Conservation (phyloP, 23 red algal species). For the Gracilaria vermiculophylla region DNA sequence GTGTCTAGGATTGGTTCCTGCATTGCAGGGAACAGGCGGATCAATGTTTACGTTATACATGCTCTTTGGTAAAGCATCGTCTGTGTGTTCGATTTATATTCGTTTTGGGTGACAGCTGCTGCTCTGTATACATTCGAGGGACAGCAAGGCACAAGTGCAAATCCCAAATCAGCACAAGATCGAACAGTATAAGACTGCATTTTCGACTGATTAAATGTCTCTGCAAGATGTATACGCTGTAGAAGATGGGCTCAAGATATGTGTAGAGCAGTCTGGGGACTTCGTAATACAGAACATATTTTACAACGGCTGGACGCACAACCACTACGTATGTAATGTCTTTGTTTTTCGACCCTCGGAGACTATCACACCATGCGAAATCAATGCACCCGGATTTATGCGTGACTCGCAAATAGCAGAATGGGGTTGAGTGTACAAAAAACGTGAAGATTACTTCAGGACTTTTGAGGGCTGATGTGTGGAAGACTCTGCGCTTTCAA, state of each 20-base stretch:
- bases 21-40: not conserved
- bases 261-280: not conserved
- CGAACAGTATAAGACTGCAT: not conserved
- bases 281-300: conserved; percentile 35
- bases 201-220: not conserved
- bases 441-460: not conserved
- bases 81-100: not conserved
- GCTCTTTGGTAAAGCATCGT: not conserved
- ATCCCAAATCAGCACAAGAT: not conserved
- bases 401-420: conserved; percentile 24
- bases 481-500: conserved; percentile 4
- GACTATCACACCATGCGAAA: not conserved
- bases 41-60: not conserved
- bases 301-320: too few relatives aligned
- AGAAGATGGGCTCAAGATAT: not conserved
- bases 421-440: not conserved
- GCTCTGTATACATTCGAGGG: not conserved
- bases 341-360: not conserved
- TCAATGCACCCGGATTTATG: conserved; percentile 30
- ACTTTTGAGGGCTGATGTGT: not conserved
- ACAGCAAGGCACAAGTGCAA: not conserved
- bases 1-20: not conserved
- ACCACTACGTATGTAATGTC: too few relatives aligned
- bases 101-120: not conserved
- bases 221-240: conserved; percentile 1